A percentile compares a stretch with the other conserved stretches of the same genome.
phyloP scores from a whole-genome alignment of 2,329 filamentous ascomycete genomes.

The Ustulina deusta region DNA sequence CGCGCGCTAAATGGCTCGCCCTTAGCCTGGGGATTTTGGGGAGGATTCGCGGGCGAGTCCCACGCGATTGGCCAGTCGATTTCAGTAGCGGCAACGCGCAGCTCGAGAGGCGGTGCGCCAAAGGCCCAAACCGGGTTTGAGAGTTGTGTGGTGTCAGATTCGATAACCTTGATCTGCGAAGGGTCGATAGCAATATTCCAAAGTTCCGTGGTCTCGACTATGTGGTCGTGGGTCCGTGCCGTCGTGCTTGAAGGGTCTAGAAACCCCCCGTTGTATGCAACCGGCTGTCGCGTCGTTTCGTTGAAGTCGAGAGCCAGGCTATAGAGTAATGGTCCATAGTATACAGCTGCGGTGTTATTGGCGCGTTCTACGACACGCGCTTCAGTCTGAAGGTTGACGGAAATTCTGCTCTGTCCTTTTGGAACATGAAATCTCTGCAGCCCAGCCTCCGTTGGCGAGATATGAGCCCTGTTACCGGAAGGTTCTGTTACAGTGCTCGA shows the following conservation, averaged over 20 bases:
- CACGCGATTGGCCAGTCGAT: conserved; percentile 50
- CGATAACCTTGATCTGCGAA: conserved; percentile 47
- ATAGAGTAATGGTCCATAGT: conserved; percentile 51
- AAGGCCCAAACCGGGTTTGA: conserved; percentile 49
- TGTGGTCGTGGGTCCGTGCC: conserved; percentile 47
- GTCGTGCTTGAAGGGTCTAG: conserved; percentile 44
- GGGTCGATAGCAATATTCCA: conserved; percentile 53
- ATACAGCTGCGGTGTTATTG: conserved; percentile 50
- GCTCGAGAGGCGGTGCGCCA: conserved; percentile 49
- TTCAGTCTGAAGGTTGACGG: conserved; percentile 45
- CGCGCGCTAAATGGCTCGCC: conserved; percentile 48
- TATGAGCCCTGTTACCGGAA: conserved; percentile 11
- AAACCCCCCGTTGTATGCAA: conserved; percentile 39
- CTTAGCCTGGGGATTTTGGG: conserved; percentile 38
- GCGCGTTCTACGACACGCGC: conserved; percentile 48
- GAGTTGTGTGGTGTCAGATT: conserved; percentile 35
- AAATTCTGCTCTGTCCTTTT: conserved; percentile 41
- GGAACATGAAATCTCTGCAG: conserved; percentile 46
- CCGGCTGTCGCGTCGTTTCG: conserved; percentile 38
- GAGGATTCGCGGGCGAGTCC: conserved; percentile 47
- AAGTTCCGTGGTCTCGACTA: conserved; percentile 44
- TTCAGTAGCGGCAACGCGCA: conserved; percentile 50
- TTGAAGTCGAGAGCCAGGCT: conserved; percentile 48
- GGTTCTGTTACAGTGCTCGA: conserved; percentile 42
- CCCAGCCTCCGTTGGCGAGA: conserved; percentile 42